phyloP scores from a whole-genome alignment of 2,329 filamentous ascomycete genomes.

The Cladosporium sp. region DNA sequence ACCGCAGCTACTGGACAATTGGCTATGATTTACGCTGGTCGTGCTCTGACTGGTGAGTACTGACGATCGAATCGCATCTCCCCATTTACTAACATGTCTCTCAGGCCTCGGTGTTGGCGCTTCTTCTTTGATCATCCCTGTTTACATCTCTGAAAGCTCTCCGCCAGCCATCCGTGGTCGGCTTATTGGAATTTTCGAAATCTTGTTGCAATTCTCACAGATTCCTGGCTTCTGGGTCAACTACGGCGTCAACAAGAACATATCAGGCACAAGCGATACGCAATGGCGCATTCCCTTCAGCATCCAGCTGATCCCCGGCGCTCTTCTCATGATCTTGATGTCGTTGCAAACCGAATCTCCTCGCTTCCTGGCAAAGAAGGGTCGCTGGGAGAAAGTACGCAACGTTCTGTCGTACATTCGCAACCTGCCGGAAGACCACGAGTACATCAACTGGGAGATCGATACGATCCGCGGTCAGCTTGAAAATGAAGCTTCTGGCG shows the following conservation, averaged over 20 bases:
- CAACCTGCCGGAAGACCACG: conserved; percentile 7
- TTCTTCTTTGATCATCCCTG: conserved; percentile 56
- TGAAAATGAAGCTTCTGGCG: conserved; percentile 7
- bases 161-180: conserved; percentile 58
- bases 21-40: conserved; percentile 55
- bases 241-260: conserved; percentile 49
- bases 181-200: conserved; percentile 23
- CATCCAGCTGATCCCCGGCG: conserved; percentile 32
- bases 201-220: conserved; percentile 22
- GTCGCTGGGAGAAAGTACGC: not conserved
- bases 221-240: conserved; percentile 35
- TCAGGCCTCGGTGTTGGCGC: conserved; percentile 55
- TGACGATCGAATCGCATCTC: too few species aligned
- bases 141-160: conserved; percentile 60
- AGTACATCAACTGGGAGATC: conserved; percentile 13
- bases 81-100: conserved; percentile 36
- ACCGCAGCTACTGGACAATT: conserved; percentile 39
- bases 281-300: conserved; percentile 25
- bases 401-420: conserved; percentile 5
- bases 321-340: conserved; percentile 28
- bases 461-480: conserved; percentile 8
- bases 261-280: conserved; percentile 24
- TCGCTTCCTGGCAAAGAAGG: conserved; percentile 25
- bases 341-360: conserved; percentile 32
- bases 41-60: conserved; percentile 39